These are phyloP conservation scores for Talaromyces sp. DNA, from an alignment of 2,329 filamentous ascomycete genomes.

Conservation along the genomic window DNA sequence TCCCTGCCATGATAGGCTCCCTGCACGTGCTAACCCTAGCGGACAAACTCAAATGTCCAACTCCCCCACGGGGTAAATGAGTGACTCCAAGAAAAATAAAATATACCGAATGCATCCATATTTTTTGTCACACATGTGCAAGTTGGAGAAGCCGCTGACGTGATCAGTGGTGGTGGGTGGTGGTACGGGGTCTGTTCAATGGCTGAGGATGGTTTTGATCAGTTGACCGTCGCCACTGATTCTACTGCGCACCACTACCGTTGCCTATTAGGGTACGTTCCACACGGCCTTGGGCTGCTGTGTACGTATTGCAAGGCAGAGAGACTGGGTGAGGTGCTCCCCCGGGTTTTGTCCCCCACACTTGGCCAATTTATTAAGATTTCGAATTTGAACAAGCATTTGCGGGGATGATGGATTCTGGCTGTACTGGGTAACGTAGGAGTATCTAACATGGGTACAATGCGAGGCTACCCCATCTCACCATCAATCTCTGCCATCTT, in stretches of 20 bases:
- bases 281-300: background rate
- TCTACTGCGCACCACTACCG: background rate
- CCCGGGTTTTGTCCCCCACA: background rate
- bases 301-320: background rate
- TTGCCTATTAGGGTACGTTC: background rate
- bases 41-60: background rate
- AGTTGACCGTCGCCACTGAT: background rate
- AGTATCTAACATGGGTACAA: background rate
- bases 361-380: background rate
- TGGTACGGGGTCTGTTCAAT: background rate
- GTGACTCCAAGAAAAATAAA: background rate
- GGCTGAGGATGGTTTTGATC: background rate
- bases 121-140: background rate
- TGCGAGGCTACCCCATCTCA: background rate
- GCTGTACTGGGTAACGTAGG: background rate
- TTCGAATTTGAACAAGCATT: background rate
- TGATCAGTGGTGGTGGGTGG: background rate
- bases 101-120: background rate
- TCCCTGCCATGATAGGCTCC: background rate
- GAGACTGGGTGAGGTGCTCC: background rate
- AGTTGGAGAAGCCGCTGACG: background rate
- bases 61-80: slow-evolving; percentile 1
- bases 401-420: background rate
- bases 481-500: background rate
- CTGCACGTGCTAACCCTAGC: background rate